phyloP scores from a whole-genome alignment of 106 monocot genomes.

The Apostasia ramifera region DNA sequence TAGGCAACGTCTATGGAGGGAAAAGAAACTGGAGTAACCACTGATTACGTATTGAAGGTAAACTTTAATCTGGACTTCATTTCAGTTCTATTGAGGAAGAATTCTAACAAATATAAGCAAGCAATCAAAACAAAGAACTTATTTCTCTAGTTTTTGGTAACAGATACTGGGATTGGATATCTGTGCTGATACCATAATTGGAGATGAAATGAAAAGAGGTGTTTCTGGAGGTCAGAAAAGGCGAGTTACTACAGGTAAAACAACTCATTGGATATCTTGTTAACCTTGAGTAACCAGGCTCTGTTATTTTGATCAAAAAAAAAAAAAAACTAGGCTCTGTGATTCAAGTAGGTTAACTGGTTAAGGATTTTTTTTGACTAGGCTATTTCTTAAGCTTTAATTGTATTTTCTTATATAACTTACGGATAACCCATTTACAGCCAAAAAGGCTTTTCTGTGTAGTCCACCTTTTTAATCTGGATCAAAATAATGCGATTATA shows the following conservation, averaged over 20 bases:
- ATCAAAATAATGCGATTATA: too few species aligned
- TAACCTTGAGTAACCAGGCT: too few species aligned
- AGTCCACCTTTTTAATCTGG: too few species aligned
- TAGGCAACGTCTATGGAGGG: slow-evolving; percentile 40
- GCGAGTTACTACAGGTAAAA: slow-evolving; percentile 41
- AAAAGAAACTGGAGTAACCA: slow-evolving; percentile 24
- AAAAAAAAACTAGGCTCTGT: too few species aligned
- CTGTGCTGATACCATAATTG: slow-evolving; percentile 47
- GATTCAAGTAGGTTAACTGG: background rate
- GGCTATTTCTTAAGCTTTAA: background rate
- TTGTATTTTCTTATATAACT: background rate
- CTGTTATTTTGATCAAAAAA: too few species aligned
- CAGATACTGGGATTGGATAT: slow-evolving; percentile 49
- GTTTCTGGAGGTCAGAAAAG: slow-evolving; percentile 47
- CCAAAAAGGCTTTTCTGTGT: too few species aligned
- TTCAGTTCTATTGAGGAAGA: background rate
- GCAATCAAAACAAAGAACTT: background rate
- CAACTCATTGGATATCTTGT: background rate
- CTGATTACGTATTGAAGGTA: slow-evolving; percentile 62
- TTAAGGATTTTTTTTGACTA: background rate
- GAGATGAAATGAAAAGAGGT: slow-evolving; percentile 49
- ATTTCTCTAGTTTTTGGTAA: background rate
- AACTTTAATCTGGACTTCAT: slow-evolving; percentile 7
- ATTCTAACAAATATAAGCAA: background rate
- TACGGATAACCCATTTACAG: background rate